Conservation (phyloP, 352 stramenopile species). For the Phytopythium sindhum region DNA sequence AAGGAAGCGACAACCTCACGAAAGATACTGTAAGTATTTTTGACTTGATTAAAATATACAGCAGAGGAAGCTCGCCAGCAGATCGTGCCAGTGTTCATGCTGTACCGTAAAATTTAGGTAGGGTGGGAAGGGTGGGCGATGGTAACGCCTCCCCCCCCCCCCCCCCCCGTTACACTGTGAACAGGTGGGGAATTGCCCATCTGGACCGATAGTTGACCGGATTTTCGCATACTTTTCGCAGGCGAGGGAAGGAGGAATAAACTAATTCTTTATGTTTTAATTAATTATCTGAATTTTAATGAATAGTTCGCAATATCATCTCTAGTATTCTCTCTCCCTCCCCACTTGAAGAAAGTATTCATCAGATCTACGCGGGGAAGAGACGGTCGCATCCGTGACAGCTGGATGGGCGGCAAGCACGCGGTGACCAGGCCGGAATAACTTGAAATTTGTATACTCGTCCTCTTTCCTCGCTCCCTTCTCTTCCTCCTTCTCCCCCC, state of each 20-base stretch:
- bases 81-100: neutral
- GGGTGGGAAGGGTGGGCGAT: neutral
- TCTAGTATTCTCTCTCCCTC: neutral
- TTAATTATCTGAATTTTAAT: neutral
- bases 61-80: neutral
- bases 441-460: neutral
- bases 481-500: neutral
- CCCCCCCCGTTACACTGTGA: too few species aligned
- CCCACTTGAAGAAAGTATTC: neutral
- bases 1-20: neutral
- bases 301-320: neutral
- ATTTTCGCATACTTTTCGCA: conserved; percentile 31
- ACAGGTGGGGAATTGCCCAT: neutral
- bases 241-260: neutral
- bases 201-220: neutral
- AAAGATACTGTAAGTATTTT: neutral
- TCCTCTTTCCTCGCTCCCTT: conserved; percentile 2
- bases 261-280: conserved; percentile 7
- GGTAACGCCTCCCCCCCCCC: neutral
- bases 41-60: neutral
- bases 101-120: neutral
- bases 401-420: conserved; percentile 13
- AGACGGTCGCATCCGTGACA: conserved; percentile 23
- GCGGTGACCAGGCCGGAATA: too few species aligned
- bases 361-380: conserved; percentile 16